Evolutionary conservation across 1,284 basidiomycete genomes (phyloP), one percentile per base, ranked within the genome.

Genomic region (Cryptococcus hybrid): DNA sequence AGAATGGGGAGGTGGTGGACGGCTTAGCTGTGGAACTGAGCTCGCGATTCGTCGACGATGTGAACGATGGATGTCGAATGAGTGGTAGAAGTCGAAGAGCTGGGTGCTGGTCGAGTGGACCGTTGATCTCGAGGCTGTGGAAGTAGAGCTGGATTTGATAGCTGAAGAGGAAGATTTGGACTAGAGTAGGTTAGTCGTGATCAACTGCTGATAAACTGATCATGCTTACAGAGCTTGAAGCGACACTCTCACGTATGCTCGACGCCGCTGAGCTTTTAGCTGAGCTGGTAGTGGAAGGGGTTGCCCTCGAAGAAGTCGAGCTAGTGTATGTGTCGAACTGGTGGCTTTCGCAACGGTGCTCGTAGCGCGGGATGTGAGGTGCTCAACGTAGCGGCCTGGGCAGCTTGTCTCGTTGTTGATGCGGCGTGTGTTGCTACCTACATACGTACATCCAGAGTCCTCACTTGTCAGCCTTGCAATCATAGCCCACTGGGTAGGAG

Each of bases 371-470:
- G 12, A 42, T 18, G 37, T 40, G 1, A 30, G 3, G 42, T 52
- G 9, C 30, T 24, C n/a, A 55, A 18, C 13, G 58, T 59, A 18
- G 54, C 58, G 15, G 58, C 58, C 47, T 59, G 58, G 35, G 58
- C 58, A n/a, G 58, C 58, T 24, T 59, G 58, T 11, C 58, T 13
- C 15, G 43, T 42, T 7, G 58, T 59, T 24, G 35, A 45, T 9
- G 56, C 35, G n/a, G n/a, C 43, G 11, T 9, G 34, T n/a, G 38
- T 13, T 13, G 15, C 30, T 30, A 4, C 30, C 30, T 30, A 30
- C 30, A 30, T 30, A 30, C 30, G 4, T 30, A 3, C 30, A 30
- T 30, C 30, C 30, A 30, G 30, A 30, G 30, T 30, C 30, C 30
- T 30, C 30, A 30, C 30, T 30, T 30, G 30, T 30, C 30, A 30